Percentiles rank a stretch among this genome's conserved stretches.
Conservation (phyloP, 2,329 filamentous ascomycete genomes). For the Orbilia brochopaga region DNA sequence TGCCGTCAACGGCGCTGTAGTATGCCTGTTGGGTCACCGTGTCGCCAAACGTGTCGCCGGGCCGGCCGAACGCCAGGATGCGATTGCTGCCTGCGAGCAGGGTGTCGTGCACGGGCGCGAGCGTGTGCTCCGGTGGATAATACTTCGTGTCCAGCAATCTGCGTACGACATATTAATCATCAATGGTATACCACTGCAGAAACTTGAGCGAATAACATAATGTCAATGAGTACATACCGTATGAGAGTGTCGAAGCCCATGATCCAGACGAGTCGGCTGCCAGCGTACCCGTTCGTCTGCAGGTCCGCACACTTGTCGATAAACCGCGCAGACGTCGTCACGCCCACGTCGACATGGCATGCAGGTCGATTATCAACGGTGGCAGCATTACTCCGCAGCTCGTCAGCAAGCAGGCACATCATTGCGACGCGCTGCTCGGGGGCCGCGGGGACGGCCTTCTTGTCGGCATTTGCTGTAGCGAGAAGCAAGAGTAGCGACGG, state of each 20-base stretch:
- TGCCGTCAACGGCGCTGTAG: slow-evolving; percentile 4
- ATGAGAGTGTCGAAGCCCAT: slow-evolving; percentile 39
- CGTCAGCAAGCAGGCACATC: slow-evolving; percentile 49
- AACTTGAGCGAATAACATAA: no score
- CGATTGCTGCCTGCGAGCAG: slow-evolving; percentile 23
- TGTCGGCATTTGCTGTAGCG: slow-evolving; percentile 42
- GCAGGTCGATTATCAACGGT: no score
- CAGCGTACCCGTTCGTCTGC: not conserved
- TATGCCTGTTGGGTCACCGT: slow-evolving; percentile 11
- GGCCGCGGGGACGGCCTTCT: slow-evolving; percentile 25
- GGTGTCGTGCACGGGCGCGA: slow-evolving; percentile 14
- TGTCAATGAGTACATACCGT: slow-evolving; percentile 8
- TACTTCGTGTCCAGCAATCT: slow-evolving; percentile 41
- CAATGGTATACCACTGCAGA: no score
- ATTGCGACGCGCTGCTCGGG: slow-evolving; percentile 41
- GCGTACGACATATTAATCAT: not conserved
- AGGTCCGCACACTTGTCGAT: slow-evolving; percentile 38
- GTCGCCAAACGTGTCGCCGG: slow-evolving; percentile 13
- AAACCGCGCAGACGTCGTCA: slow-evolving; percentile 40
- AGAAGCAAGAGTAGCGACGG: slow-evolving; percentile 32
- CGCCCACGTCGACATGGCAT: slow-evolving; percentile 7
- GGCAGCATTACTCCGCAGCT: slow-evolving; percentile 9
- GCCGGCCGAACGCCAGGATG: slow-evolving; percentile 30
- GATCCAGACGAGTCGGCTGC: slow-evolving; percentile 28
- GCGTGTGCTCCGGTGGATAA: slow-evolving; percentile 40